Evolutionary conservation across 2,329 filamentous ascomycete species (phyloP).

Genomic region (Sclerotinia nivalis): DNA sequence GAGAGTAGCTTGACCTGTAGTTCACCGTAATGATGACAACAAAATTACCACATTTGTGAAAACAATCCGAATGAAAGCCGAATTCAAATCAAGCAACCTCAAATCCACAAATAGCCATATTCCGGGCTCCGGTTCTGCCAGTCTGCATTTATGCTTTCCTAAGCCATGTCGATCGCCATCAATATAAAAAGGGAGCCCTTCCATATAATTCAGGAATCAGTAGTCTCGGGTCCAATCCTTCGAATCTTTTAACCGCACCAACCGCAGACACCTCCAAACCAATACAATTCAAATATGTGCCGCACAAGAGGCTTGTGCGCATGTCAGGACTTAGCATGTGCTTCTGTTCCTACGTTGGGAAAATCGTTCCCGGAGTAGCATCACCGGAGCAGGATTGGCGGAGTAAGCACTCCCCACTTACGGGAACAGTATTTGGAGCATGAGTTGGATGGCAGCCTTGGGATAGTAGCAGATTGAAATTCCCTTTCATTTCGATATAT

Average conservation of each 20-base stretch:
- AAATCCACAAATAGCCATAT: not conserved
- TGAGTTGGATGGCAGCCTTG: conserved; percentile 1
- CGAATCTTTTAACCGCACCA: not conserved
- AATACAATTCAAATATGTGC: not conserved
- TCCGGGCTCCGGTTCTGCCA: conserved; percentile 5
- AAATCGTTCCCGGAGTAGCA: conserved; percentile 3
- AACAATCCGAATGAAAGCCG: conserved; percentile 15
- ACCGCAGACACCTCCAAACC: not conserved
- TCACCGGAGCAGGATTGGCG: conserved; percentile 12
- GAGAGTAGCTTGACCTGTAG: not conserved
- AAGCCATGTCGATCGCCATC: not conserved
- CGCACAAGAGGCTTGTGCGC: not conserved
- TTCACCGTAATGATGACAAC: conserved; percentile 16
- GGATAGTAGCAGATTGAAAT: not conserved
- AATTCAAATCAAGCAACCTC: conserved; percentile 1
- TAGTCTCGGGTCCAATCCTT: conserved; percentile 11
- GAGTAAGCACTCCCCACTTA: conserved; percentile 14
- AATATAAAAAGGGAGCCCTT: not conserved
- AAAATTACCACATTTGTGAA: conserved; percentile 3
- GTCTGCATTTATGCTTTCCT: not conserved
- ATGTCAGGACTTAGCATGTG: conserved; percentile 1
- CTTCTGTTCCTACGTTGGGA: conserved; percentile 6
- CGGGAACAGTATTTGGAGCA: not conserved
- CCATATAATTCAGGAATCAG: not conserved
- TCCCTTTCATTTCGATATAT: not conserved